Conservation (phyloP, 75 land plant species). For the Gnetum montanum region DNA sequence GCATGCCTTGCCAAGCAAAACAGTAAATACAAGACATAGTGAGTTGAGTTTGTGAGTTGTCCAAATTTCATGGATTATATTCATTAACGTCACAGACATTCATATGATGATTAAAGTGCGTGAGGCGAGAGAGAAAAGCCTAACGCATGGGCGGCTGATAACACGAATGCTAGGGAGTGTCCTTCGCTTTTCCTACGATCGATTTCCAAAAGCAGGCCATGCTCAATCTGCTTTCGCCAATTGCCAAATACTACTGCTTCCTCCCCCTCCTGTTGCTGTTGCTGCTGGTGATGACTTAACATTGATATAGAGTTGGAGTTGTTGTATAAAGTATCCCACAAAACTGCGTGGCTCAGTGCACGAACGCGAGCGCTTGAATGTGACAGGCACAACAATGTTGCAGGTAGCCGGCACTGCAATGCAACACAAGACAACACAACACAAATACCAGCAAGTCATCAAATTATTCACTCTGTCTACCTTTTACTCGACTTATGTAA, state of each 20-base stretch:
- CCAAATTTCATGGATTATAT: too few relatives aligned
- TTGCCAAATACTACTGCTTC: slow-evolving; percentile 20
- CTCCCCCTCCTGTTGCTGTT: slow-evolving; percentile 12
- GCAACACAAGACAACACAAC: neutral
- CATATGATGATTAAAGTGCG: too few relatives aligned
- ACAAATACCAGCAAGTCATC: too few relatives aligned
- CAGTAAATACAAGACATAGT: too few relatives aligned
- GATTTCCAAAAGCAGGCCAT: slow-evolving; percentile 72
- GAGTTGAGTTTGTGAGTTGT: too few relatives aligned
- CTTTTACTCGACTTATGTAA: too few relatives aligned
- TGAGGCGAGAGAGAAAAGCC: too few relatives aligned
- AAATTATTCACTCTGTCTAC: too few relatives aligned
- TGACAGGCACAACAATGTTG: slow-evolving; percentile 73
- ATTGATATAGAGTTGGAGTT: slow-evolving; percentile 21
- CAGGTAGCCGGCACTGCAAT: slow-evolving; percentile 84
- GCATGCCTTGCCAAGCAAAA: too few relatives aligned
- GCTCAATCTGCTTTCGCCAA: slow-evolving; percentile 60
- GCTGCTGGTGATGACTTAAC: slow-evolving; percentile 7
- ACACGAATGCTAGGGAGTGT: slow-evolving; percentile 36
- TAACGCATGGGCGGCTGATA: slow-evolving; percentile 58
- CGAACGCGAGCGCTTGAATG: slow-evolving; percentile 92
- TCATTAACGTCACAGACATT: too few relatives aligned
- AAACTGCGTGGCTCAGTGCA: slow-evolving; percentile 68
- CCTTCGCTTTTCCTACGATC: slow-evolving; percentile 40
- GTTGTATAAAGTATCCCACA: slow-evolving; percentile 42